Conservation (phyloP, 116 monocot species). For the Phalaenopsis hybrid region DNA sequence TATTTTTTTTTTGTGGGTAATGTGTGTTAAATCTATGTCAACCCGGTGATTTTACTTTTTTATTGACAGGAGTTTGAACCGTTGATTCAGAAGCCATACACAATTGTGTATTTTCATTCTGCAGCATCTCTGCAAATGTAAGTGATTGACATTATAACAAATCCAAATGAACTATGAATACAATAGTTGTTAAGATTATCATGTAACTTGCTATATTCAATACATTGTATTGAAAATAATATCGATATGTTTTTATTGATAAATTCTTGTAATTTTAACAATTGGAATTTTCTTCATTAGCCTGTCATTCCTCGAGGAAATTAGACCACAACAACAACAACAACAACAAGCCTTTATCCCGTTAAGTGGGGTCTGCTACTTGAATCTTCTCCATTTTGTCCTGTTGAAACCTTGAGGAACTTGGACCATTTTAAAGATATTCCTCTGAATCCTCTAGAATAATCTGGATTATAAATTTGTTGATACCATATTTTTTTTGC, state of each 20-base stretch:
- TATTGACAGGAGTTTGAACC: constrained; percentile 82
- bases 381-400: too few species aligned
- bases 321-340: neutral
- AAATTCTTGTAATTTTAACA: neutral
- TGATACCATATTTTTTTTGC: too few species aligned
- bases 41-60: neutral
- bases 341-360: too few species aligned
- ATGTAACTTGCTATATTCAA: neutral
- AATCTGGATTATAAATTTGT: neutral
- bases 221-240: neutral
- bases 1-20: neutral
- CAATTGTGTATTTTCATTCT: constrained; percentile 98
- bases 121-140: constrained; percentile 94
- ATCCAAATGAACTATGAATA: neutral
- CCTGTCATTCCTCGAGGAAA: neutral
- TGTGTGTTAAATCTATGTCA: neutral
- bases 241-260: neutral
- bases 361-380: too few species aligned
- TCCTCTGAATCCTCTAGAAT: neutral
- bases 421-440: neutral
- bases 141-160: constrained; percentile 23
- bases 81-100: constrained; percentile 93
- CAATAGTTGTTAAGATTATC: neutral
- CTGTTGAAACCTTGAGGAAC: neutral
- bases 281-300: neutral